These are phyloP conservation scores for Lanmaoa pseudosensibilis DNA, from an alignment of 768 basidiomycete species.

Conservation along the genomic window DNA sequence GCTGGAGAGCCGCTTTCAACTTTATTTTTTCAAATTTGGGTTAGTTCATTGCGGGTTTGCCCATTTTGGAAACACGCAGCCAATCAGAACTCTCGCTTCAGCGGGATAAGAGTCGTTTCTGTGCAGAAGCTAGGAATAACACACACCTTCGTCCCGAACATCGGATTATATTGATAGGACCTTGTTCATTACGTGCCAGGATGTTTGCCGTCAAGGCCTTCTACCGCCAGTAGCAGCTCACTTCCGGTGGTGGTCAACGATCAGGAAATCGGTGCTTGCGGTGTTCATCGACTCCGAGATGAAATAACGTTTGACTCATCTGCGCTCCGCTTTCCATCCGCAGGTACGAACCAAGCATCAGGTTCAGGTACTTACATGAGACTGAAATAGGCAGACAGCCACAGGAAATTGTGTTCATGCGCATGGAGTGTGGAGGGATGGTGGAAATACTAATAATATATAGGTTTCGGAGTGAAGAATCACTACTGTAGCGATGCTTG, in stretches of 20 bases:
- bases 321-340: constrained; percentile 1
- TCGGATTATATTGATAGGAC: not conserved
- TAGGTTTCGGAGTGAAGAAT: constrained; percentile 2
- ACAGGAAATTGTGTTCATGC: not conserved
- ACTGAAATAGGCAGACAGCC: not conserved
- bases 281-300: not conserved
- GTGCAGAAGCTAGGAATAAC: no score
- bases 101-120: no score
- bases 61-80: no score
- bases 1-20: no score
- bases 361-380: no score
- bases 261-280: not conserved
- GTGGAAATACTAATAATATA: constrained; percentile 31
- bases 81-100: no score
- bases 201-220: not conserved
- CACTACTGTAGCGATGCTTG: constrained; percentile 17
- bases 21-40: no score
- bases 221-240: not conserved
- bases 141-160: not conserved
- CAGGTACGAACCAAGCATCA: not conserved
- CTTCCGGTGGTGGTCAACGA: not conserved
- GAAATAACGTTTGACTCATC: no score
- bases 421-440: not conserved
- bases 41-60: no score
- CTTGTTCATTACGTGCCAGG: not conserved